phyloP scores from a whole-genome alignment of 257 asterid genomes.

The Eustoma russellianum region DNA sequence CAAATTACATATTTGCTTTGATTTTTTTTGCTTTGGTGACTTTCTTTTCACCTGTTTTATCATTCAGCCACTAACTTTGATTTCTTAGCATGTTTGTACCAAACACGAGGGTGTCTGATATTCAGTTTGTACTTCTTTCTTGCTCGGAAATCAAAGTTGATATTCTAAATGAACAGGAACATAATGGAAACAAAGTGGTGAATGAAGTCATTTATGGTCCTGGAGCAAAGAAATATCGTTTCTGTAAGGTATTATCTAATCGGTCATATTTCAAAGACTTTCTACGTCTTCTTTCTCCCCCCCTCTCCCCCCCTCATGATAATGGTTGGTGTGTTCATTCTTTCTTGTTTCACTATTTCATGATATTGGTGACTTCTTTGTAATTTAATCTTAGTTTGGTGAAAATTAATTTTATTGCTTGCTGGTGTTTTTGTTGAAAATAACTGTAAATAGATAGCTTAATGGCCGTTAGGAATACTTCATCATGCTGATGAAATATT shows the following conservation, averaged over 20 bases:
- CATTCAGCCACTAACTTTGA: not conserved
- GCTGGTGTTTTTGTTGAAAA: too few species aligned
- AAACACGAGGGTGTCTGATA: not conserved
- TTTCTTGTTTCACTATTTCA: not conserved
- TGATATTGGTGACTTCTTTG: too few species aligned
- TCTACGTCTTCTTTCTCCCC: not conserved
- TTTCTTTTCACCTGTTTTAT: too few species aligned
- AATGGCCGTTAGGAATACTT: too few species aligned
- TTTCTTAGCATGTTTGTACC: not conserved
- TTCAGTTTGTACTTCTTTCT: not conserved
- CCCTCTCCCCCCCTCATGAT: not conserved
- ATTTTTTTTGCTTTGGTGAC: too few species aligned
- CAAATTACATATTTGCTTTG: too few species aligned
- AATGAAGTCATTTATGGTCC: constrained; percentile 55
- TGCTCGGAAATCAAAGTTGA: not conserved
- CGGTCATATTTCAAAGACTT: not conserved
- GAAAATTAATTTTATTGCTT: too few species aligned
- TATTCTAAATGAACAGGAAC: constrained; percentile 31
- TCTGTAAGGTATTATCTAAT: constrained; percentile 54
- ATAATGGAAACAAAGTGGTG: constrained; percentile 74
- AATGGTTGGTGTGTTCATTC: too few species aligned
- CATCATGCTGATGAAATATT: too few species aligned
- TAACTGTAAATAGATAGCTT: too few species aligned
- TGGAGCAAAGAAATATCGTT: constrained; percentile 62
- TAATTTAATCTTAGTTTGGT: too few species aligned